phyloP scores from a whole-genome alignment of 257 asterid species.

The Gentiana dahurica region DNA sequence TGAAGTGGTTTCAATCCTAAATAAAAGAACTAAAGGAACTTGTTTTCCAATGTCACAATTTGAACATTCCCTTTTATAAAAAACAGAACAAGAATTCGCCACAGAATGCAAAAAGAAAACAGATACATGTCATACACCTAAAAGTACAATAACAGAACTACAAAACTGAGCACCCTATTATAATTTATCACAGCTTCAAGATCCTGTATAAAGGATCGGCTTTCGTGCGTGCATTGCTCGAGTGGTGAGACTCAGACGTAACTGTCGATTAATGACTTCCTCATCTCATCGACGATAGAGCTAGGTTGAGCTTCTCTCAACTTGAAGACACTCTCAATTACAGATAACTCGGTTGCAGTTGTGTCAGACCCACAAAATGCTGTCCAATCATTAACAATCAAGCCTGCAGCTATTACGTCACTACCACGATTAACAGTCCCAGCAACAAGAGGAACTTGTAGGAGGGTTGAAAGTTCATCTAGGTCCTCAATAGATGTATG shows the following conservation, averaged over 20 bases:
- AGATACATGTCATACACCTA: too few species aligned
- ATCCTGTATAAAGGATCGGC: neutral
- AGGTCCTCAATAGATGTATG: slow-evolving; percentile 83
- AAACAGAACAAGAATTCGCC: too few species aligned
- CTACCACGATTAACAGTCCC: slow-evolving; percentile 92
- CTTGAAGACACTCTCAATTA: slow-evolving; percentile 74
- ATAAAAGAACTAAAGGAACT: too few species aligned
- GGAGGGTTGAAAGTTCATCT: slow-evolving; percentile 84
- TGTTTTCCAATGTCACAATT: too few species aligned
- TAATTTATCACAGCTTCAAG: neutral
- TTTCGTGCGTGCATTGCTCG: neutral
- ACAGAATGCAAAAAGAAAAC: too few species aligned
- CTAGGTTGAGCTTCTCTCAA: slow-evolving; percentile 81
- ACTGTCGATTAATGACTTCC: slow-evolving; percentile 73
- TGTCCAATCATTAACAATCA: slow-evolving; percentile 81
- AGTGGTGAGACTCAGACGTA: slow-evolving; percentile 29
- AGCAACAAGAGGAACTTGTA: slow-evolving; percentile 83
- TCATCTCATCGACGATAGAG: slow-evolving; percentile 76
- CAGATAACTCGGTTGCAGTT: slow-evolving; percentile 85
- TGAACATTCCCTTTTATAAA: too few species aligned
- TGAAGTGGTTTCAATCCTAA: too few species aligned
- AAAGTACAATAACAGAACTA: too few species aligned
- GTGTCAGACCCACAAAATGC: slow-evolving; percentile 95
- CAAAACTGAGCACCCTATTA: too few species aligned
- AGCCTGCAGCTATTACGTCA: slow-evolving; percentile 72